phyloP scores from a whole-genome alignment of 2,329 filamentous ascomycete genomes.

The Neospermospora avenae region DNA sequence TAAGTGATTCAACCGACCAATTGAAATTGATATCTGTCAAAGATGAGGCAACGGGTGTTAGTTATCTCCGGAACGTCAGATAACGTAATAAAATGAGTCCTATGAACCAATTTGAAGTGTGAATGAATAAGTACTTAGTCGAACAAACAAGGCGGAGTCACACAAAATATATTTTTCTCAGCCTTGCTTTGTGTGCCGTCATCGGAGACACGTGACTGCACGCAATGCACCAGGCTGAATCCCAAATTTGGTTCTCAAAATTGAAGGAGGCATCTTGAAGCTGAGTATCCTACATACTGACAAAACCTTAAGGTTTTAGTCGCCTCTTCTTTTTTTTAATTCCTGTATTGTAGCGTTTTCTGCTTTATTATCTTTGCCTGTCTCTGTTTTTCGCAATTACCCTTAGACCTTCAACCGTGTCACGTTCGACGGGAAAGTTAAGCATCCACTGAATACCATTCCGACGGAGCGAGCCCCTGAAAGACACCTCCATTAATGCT shows the following conservation, averaged over 20 bases:
- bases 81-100: background rate
- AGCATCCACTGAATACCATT: background rate
- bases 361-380: background rate
- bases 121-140: background rate
- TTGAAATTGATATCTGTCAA: background rate
- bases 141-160: slow-evolving; percentile 1
- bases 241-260: background rate
- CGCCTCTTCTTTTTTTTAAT: background rate
- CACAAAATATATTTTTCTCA: background rate
- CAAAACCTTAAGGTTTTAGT: background rate
- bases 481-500: slow-evolving; percentile 8
- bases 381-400: background rate
- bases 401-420: background rate
- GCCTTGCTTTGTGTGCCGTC: slow-evolving; percentile 10
- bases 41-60: background rate
- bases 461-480: background rate
- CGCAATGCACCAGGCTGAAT: background rate
- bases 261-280: background rate
- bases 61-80: background rate
- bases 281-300: background rate
- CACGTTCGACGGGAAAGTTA: background rate
- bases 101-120: background rate
- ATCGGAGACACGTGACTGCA: slow-evolving; percentile 12
- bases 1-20: background rate
- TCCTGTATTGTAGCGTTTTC: no score